Evolutionary conservation across 2,329 filamentous ascomycete species (phyloP).

Genomic region (Hyphodiscus sp.): DNA sequence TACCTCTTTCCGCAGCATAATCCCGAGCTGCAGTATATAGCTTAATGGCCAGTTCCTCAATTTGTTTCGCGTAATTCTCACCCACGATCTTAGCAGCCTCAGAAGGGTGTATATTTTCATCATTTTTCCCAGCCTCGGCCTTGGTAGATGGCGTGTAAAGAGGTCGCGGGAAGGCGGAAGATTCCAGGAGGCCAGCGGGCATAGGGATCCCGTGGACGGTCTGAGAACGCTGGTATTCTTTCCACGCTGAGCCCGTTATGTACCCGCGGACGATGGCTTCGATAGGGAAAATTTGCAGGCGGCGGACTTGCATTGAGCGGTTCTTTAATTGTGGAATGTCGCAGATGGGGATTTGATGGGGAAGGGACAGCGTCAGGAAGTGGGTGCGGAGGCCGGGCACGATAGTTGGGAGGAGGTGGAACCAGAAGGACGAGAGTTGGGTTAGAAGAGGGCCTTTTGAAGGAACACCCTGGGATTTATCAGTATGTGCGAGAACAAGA

Average conservation of each 20-base stretch:
- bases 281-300: constrained; percentile 57
- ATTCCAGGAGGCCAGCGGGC: constrained; percentile 51
- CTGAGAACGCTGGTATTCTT: constrained; percentile 56
- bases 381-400: constrained; percentile 57
- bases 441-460: constrained; percentile 63
- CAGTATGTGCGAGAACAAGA: constrained; percentile 6
- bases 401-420: constrained; percentile 49
- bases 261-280: constrained; percentile 70
- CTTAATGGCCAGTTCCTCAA: constrained; percentile 51
- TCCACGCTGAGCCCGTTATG: constrained; percentile 67
- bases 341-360: constrained; percentile 27
- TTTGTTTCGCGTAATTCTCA: constrained; percentile 48
- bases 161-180: constrained; percentile 52
- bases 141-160: constrained; percentile 66
- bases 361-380: constrained; percentile 52
- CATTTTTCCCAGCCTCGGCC: constrained; percentile 59
- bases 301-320: constrained; percentile 60
- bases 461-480: constrained; percentile 51
- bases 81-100: constrained; percentile 44
- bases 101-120: constrained; percentile 63
- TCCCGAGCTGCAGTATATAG: constrained; percentile 52
- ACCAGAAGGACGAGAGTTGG: constrained; percentile 63
- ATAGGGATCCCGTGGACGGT: constrained; percentile 61
- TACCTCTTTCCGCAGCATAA: constrained; percentile 51
- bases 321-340: constrained; percentile 39